Evolutionary conservation across 768 basidiomycete species (phyloP), one percentile per base, ranked within the genome.

Genomic region (Leucogyrophana mollusca): DNA sequence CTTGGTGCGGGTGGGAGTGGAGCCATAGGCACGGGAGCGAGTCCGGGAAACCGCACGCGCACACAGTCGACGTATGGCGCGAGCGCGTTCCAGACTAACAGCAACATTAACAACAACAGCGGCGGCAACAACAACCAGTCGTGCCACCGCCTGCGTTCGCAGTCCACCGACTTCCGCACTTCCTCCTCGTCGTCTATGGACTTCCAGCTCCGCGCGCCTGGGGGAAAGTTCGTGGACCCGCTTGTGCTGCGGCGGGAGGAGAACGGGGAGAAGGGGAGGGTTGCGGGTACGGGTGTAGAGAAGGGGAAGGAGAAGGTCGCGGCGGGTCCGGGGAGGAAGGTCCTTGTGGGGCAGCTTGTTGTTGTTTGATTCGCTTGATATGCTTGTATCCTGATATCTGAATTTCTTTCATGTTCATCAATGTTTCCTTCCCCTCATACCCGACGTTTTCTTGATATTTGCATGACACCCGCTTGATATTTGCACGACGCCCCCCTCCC

Each of bases 141-240:
- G 25, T 53, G 16, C 34, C 61, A 62, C 17, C 67, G 66, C 41
- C 35, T 70, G 9, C 65, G 71, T 33, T 73, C 76, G 7, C 69
- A 67, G 42, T 71, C 74, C 27, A 66, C 64, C 0, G 70, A 70
- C 37, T 54, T 67, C 20, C 48, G 64, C 10, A 18, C 51, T 6
- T 55, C 66, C 9, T 60, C 53, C 11, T 40, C 46, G 13, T 48
- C 38, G 2, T 45, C 43, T 5, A 51, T 36, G 40, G 55, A 59
- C 30, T 45, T 24, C 5, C 52, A 38, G 25, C 34, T 50, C 0
- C 46, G 22, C 43, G 51, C 56, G 20, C 54, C 61, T 17, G 65
- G 70, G 45, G 70, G 69, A 21, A 81, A 74, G 62, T 93, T 93
- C 59, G 81, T 92, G 16, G 90, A 93, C 58, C 90, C 90, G 36